Evolutionary conservation across 2,329 filamentous ascomycete species (phyloP).

Genomic region (Neocucurbitaria cava): DNA sequence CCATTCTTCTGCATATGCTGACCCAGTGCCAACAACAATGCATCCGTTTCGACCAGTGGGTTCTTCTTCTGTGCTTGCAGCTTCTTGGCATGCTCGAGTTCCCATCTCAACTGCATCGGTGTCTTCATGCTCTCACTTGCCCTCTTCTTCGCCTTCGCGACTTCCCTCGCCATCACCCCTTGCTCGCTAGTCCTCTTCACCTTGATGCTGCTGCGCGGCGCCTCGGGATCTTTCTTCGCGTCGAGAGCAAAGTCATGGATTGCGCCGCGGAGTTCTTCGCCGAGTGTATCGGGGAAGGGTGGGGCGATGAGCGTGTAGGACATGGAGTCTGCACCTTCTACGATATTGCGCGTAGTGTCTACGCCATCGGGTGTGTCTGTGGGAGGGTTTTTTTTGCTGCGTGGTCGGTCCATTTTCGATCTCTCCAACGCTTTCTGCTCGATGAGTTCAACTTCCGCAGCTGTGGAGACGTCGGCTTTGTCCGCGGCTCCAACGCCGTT

Average conservation of each 20-base stretch:
- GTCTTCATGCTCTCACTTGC: slow-evolving; percentile 41
- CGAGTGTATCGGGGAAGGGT: slow-evolving; percentile 78
- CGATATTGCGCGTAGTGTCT: slow-evolving; percentile 79
- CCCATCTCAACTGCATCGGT: slow-evolving; percentile 44
- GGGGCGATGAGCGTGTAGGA: slow-evolving; percentile 78
- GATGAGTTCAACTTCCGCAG: slow-evolving; percentile 14
- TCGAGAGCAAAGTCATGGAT: slow-evolving; percentile 70
- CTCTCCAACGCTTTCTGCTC: slow-evolving; percentile 15
- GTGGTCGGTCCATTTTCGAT: slow-evolving; percentile 12
- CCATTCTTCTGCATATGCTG: slow-evolving; percentile 47
- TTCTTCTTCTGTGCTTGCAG: slow-evolving; percentile 18
- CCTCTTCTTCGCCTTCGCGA: slow-evolving; percentile 26
- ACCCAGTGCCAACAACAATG: slow-evolving; percentile 51
- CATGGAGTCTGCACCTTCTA: slow-evolving; percentile 64
- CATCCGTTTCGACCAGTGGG: slow-evolving; percentile 39
- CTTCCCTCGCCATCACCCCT: slow-evolving; percentile 31
- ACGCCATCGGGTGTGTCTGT: slow-evolving; percentile 49
- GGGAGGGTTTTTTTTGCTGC: slow-evolving; percentile 15
- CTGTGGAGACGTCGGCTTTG: slow-evolving; percentile 8
- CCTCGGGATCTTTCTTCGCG: slow-evolving; percentile 48
- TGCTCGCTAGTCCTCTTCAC: slow-evolving; percentile 8
- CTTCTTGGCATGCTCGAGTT: slow-evolving; percentile 37
- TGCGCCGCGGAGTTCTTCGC: slow-evolving; percentile 84
- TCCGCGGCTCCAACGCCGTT: slow-evolving; percentile 1
- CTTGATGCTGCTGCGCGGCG: slow-evolving; percentile 12